phyloP scores from a whole-genome alignment of 1,139 yeast species.

The Hemisphaericaspora subhashii region DNA sequence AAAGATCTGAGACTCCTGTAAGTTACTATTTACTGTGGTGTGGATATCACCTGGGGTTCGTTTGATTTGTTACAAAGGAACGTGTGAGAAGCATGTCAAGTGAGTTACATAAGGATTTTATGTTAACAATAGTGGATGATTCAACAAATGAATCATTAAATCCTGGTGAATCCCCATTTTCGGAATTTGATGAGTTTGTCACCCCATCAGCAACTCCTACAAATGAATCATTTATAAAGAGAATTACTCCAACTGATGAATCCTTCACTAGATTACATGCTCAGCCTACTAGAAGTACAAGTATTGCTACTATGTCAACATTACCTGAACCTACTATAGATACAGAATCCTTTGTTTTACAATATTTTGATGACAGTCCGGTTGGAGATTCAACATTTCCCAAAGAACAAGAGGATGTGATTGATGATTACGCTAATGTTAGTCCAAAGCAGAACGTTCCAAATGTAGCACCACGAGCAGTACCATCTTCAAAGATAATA shows the following conservation, averaged over 20 bases:
- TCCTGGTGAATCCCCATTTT: not conserved
- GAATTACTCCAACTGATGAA: too few species aligned
- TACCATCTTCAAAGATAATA: slow-evolving; percentile 3
- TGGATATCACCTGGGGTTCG: too few species aligned
- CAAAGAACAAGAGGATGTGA: not conserved
- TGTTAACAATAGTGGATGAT: not conserved
- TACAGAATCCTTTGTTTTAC: slow-evolving; percentile 14
- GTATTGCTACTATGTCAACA: slow-evolving; percentile 7
- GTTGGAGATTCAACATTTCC: not conserved
- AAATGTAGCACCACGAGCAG: not conserved
- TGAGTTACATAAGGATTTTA: not conserved
- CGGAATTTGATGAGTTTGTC: not conserved
- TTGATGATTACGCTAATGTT: not conserved
- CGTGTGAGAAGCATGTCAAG: not conserved
- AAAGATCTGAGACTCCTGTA: slow-evolving; percentile 1
- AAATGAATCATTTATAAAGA: not conserved
- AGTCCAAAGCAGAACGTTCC: not conserved
- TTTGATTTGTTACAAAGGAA: too few species aligned
- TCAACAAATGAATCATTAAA: not conserved
- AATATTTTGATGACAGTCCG: slow-evolving; percentile 9
- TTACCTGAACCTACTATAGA: slow-evolving; percentile 16
- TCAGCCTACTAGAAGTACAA: slow-evolving; percentile 1
- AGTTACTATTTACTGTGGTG: too few species aligned
- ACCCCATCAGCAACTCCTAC: slow-evolving; percentile 1
- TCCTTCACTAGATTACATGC: too few species aligned